These are phyloP conservation scores for Limnanthes douglasii DNA, from an alignment of 345 rosid species.

Conservation along the genomic window DNA sequence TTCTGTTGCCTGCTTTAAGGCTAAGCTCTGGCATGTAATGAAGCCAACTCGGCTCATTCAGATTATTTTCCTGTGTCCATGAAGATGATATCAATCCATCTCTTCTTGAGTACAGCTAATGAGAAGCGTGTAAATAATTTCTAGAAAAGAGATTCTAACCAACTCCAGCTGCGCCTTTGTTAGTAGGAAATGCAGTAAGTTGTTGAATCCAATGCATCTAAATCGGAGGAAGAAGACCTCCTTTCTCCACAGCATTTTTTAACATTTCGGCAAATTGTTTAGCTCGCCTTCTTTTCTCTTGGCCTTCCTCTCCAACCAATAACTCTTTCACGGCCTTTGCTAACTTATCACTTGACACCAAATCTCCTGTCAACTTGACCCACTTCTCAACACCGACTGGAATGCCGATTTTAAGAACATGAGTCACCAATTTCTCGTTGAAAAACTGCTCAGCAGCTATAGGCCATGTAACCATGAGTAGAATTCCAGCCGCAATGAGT, in stretches of 20 bases:
- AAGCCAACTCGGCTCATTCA: too few relatives aligned
- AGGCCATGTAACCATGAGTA: conserved; percentile 41
- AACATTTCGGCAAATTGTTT: conserved; percentile 16
- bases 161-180: too few relatives aligned
- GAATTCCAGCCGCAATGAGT: conserved; percentile 54
- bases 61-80: too few relatives aligned
- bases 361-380: conserved; percentile 2
- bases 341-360: conserved; percentile 14
- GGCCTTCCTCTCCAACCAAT: conserved; percentile 26
- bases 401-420: conserved; percentile 22
- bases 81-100: too few relatives aligned
- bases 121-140: too few relatives aligned
- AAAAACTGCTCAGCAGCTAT: conserved; percentile 26
- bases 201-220: conserved; percentile 15
- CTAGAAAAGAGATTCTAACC: too few relatives aligned
- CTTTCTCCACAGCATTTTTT: conserved; percentile 19
- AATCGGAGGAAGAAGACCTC: conserved; percentile 27
- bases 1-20: too few relatives aligned
- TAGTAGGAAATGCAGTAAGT: too few relatives aligned
- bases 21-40: too few relatives aligned
- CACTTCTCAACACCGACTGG: conserved; percentile 18
- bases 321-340: conserved; percentile 12
- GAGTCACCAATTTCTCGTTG: conserved; percentile 24
- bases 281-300: conserved; percentile 15
- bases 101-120: too few relatives aligned